Base-by-base conservation (phyloP, 2,329 filamentous ascomycete species). In the Microthyrium microscopicum region DNA sequence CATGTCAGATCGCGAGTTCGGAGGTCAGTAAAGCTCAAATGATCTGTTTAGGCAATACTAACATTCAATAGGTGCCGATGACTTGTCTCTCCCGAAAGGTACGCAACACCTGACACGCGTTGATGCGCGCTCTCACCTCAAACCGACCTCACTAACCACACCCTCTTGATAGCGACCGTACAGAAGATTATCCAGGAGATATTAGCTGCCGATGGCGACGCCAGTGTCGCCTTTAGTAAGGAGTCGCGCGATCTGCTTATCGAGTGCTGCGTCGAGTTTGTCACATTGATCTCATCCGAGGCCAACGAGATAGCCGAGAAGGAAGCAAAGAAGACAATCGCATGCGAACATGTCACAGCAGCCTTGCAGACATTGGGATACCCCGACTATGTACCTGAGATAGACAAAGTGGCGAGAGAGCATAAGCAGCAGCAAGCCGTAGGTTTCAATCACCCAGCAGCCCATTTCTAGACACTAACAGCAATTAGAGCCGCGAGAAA, bases 251-350 rank as follows among this genome's bases (percentile, higher is more conserved):
- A 98, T 51, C 67, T 95, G 3, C 67, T 98, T 33, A 98, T 98
- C 48, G 89, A 95, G 62, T 95, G 89, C 61, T 98, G 89, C 51
- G 87, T 98, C 49, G 89, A 98, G 56, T 98, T 98, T 56, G 94
- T 98, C 56, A 95, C 89, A 13, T 72, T 98, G 48, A 80, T 98
- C 46, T 94, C 85, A n/a, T 92, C 83, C 30, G 87, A 98, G 61
- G 89, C 89, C 41, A 98, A 98, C 57, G 89, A 98, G 48, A 98
- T 98, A 42, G 91, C 85, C 9, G 89, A 98, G 55, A 93, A 93
- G 57, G 89, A 98, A 50, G 83, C 85, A 31, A 98, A 98, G 64
- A 98, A 98, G 68, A 98, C 89, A 4, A 98, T 98, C 46, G 87
- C 87, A 9, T 92, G 83, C 55, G 89, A 98, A 49, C 89, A 98